Conservation (phyloP, 768 basidiomycete genomes). For the Hemileccinum rubropunctum region DNA sequence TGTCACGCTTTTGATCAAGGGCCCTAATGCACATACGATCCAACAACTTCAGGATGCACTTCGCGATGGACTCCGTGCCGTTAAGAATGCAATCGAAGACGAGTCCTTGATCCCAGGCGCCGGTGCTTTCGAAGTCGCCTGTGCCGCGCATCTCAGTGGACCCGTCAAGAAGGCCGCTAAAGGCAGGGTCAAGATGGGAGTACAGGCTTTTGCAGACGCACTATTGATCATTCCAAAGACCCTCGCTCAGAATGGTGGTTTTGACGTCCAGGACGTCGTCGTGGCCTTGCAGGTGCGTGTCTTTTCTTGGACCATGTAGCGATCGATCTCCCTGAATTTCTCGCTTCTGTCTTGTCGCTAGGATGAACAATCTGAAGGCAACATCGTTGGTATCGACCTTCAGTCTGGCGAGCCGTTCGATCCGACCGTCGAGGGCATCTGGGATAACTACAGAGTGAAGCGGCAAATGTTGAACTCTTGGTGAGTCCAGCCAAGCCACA, state of each 20-base stretch:
- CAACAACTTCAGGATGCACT: slow-evolving; percentile 98
- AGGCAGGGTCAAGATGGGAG: slow-evolving; percentile 94
- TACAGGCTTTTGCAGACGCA: slow-evolving; percentile 96
- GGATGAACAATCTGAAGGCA: slow-evolving; percentile 96
- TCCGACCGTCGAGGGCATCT: slow-evolving; percentile 92
- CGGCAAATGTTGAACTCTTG: slow-evolving; percentile 98
- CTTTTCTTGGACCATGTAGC: slow-evolving; percentile 1
- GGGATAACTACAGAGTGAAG: slow-evolving; percentile 99
- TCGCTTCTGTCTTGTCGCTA: slow-evolving; percentile 28
- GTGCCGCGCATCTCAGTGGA: slow-evolving; percentile 78
- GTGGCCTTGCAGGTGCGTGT: slow-evolving; percentile 78
- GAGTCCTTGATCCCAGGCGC: slow-evolving; percentile 89
- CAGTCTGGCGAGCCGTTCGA: slow-evolving; percentile 95
- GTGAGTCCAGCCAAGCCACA: slow-evolving; percentile 43
- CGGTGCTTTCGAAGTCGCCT: slow-evolving; percentile 95
- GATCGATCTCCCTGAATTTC: slow-evolving; percentile 11
- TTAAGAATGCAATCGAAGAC: slow-evolving; percentile 97
- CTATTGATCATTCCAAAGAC: slow-evolving; percentile 95
- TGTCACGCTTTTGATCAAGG: slow-evolving; percentile 96
- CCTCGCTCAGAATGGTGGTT: slow-evolving; percentile 92
- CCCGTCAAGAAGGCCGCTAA: slow-evolving; percentile 83
- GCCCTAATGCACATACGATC: slow-evolving; percentile 94
- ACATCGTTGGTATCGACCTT: slow-evolving; percentile 86
- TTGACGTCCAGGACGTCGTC: slow-evolving; percentile 93
- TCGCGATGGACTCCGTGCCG: slow-evolving; percentile 91